Evolutionary conservation across 192 early-diverging fungal genomes (phyloP).

Genomic region (Diversispora eburnea): DNA sequence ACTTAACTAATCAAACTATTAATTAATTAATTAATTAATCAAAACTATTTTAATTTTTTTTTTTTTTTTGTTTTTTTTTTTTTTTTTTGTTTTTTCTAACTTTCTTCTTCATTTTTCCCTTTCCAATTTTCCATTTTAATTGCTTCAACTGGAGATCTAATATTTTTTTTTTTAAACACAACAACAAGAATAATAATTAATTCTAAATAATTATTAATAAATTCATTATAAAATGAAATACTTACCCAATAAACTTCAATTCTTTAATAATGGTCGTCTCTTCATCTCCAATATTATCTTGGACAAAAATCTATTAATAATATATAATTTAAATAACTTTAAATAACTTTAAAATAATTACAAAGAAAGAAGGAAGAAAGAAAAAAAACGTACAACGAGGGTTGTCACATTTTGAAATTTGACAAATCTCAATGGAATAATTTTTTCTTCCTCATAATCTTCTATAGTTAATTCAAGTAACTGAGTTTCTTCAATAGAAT

Average conservation of each 20-base stretch:
- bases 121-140: constrained; percentile 46
- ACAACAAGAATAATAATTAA: neutral
- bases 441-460: constrained; percentile 62
- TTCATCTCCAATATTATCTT: constrained; percentile 78
- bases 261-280: constrained; percentile 81
- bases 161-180: neutral
- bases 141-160: constrained; percentile 40
- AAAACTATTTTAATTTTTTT: too few species aligned
- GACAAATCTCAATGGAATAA: constrained; percentile 85
- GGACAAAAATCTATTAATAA: constrained; percentile 59
- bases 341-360: neutral
- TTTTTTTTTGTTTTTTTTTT: too few species aligned
- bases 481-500: constrained; percentile 72
- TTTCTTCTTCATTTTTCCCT: constrained; percentile 27
- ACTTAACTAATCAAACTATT: too few species aligned
- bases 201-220: neutral
- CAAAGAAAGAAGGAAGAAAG: neutral
- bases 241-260: constrained; percentile 74
- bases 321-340: neutral
- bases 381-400: constrained; percentile 53
- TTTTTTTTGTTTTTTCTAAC: neutral
- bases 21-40: too few species aligned
- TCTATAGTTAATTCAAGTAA: constrained; percentile 64
- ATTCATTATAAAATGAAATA: neutral
- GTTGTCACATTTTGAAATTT: constrained; percentile 88